These are phyloP conservation scores for Mycena pura DNA, from an alignment of 768 basidiomycete species.

Conservation along the genomic window DNA sequence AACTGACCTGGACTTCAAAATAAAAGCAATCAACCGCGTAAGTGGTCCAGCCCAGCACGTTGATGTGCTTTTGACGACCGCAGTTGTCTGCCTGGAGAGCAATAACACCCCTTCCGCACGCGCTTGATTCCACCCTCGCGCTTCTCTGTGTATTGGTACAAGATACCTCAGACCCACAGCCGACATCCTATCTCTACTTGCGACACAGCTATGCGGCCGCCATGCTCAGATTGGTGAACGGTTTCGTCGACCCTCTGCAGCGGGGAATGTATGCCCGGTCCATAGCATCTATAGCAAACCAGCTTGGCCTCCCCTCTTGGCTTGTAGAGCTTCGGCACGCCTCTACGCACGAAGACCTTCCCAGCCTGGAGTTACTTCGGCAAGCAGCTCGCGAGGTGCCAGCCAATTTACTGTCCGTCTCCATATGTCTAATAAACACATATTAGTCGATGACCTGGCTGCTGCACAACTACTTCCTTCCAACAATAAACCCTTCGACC, in stretches of 20 bases:
- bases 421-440: constrained; percentile 9
- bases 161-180: constrained; percentile 45
- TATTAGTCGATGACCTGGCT: constrained; percentile 83
- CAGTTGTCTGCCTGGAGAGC: constrained; percentile 84
- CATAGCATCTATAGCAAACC: constrained; percentile 85
- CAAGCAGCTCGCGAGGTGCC: constrained; percentile 78
- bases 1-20: constrained; percentile 60
- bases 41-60: constrained; percentile 30
- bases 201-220: constrained; percentile 84
- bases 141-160: constrained; percentile 66
- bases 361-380: constrained; percentile 79
- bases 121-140: constrained; percentile 74
- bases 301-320: constrained; percentile 86
- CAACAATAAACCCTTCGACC: constrained; percentile 66
- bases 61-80: not conserved
- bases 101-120: constrained; percentile 79
- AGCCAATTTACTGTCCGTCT: constrained; percentile 2
- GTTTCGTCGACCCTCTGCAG: constrained; percentile 94
- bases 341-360: constrained; percentile 95
- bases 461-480: constrained; percentile 83
- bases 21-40: constrained; percentile 69
- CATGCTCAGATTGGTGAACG: constrained; percentile 90
- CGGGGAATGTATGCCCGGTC: constrained; percentile 88
- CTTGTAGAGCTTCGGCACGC: constrained; percentile 94
- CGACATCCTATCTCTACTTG: constrained; percentile 52